phyloP scores from a whole-genome alignment of 2,329 filamentous ascomycete genomes.

The Pseudogymnoascus sp. region DNA sequence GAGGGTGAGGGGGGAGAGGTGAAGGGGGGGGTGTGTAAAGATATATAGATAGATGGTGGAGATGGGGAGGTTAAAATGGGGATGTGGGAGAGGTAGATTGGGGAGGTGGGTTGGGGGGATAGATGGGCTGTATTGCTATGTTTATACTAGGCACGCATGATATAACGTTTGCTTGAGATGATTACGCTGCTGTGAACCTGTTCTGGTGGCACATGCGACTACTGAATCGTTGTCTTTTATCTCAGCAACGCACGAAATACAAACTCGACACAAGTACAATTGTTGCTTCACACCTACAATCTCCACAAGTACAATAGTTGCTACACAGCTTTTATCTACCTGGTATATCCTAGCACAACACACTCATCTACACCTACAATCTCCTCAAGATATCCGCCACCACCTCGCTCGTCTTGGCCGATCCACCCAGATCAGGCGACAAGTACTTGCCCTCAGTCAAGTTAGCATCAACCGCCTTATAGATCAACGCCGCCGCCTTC shows the following conservation, averaged over 20 bases:
- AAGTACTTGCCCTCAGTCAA: conserved; percentile 74
- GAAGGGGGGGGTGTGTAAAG: neutral
- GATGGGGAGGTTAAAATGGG: neutral
- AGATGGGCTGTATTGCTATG: neutral
- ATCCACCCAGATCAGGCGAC: conserved; percentile 84
- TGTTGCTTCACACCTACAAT: neutral
- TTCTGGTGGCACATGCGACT: neutral
- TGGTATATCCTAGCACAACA: neutral
- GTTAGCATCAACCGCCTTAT: conserved; percentile 84
- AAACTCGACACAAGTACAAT: neutral
- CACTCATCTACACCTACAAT: conserved; percentile 44
- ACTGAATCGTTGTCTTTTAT: no score
- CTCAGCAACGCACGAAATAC: neutral
- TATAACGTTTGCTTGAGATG: neutral
- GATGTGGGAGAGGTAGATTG: neutral
- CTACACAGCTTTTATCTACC: conserved; percentile 3
- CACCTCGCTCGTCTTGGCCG: conserved; percentile 76
- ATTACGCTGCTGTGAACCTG: neutral
- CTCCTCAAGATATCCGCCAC: conserved; percentile 77
- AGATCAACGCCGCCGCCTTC: conserved; percentile 79
- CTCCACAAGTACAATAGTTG: neutral
- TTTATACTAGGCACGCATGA: neutral
- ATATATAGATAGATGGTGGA: neutral
- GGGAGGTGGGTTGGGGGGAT: neutral
- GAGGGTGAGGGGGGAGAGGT: conserved; percentile 63